Evolutionary conservation across 192 early-diverging fungal genomes (phyloP).

Genomic region (Entomortierella beljakovae): DNA sequence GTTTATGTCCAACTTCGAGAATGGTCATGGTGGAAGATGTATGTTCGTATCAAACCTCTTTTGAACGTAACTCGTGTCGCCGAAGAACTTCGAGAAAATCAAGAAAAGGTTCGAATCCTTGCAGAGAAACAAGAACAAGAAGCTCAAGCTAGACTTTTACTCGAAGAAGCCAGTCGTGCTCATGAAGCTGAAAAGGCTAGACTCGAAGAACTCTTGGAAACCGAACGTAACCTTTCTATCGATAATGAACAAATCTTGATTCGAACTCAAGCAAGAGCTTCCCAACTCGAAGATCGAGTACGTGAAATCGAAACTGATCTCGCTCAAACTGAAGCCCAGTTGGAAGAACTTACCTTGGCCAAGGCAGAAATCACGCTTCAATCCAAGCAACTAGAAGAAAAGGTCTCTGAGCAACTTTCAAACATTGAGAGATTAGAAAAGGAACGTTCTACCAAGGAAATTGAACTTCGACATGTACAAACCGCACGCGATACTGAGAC

Average conservation of each 20-base stretch:
- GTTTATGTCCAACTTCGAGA: slow-evolving; percentile 89
- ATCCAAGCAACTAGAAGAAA: slow-evolving; percentile 38
- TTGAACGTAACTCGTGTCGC: slow-evolving; percentile 84
- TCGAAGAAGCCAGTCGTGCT: slow-evolving; percentile 68
- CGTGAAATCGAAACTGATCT: slow-evolving; percentile 69
- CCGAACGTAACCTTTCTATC: slow-evolving; percentile 79
- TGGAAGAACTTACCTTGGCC: slow-evolving; percentile 58
- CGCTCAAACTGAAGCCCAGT: slow-evolving; percentile 78
- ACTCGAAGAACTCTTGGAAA: slow-evolving; percentile 75
- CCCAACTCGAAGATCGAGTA: slow-evolving; percentile 72
- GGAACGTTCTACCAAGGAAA: slow-evolving; percentile 40
- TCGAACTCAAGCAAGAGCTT: slow-evolving; percentile 80
- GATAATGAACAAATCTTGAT: slow-evolving; percentile 89
- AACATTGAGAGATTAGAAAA: slow-evolving; percentile 36
- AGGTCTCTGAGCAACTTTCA: slow-evolving; percentile 17
- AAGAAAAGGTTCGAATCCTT: slow-evolving; percentile 77
- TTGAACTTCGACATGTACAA: slow-evolving; percentile 35
- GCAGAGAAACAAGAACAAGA: slow-evolving; percentile 74
- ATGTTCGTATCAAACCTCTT: slow-evolving; percentile 91
- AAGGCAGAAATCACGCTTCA: slow-evolving; percentile 39
- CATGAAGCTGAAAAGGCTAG: slow-evolving; percentile 77
- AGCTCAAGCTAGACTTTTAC: slow-evolving; percentile 63
- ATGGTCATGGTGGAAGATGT: slow-evolving; percentile 98
- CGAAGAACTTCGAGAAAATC: slow-evolving; percentile 81
- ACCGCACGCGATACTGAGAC: slow-evolving; percentile 28